These are phyloP conservation scores for Fistulifera solaris DNA, from an alignment of 108 stramenopile species.

Conservation along the genomic window DNA sequence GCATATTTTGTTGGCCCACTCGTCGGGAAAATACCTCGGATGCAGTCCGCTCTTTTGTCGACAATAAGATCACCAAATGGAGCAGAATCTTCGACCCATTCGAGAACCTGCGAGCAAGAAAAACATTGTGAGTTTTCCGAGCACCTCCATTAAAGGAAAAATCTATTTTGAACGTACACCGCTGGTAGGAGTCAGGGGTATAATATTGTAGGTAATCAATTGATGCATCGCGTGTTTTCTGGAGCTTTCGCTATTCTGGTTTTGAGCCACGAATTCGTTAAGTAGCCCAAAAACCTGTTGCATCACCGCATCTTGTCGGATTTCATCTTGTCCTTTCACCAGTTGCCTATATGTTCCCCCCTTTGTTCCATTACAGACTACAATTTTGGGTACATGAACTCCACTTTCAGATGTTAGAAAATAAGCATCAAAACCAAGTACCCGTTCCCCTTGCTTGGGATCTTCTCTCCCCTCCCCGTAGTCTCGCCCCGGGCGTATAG, in stretches of 20 bases:
- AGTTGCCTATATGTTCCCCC: conserved; percentile 72
- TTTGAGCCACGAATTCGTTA: conserved; percentile 62
- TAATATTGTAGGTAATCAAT: conserved; percentile 79
- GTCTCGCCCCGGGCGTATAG: conserved; percentile 41
- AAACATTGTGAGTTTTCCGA: neutral
- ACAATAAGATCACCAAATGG: conserved; percentile 57
- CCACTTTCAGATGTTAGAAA: conserved; percentile 79
- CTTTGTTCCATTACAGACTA: conserved; percentile 67
- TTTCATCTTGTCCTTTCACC: conserved; percentile 92
- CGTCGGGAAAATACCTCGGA: conserved; percentile 74
- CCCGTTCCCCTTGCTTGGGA: conserved; percentile 54
- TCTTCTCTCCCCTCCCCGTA: conserved; percentile 63
- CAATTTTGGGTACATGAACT: conserved; percentile 82
- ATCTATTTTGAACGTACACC: conserved; percentile 59
- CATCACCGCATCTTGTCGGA: conserved; percentile 97
- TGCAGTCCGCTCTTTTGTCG: conserved; percentile 20
- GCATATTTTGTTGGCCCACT: conserved; percentile 64
- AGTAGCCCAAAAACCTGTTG: conserved; percentile 90
- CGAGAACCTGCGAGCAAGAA: conserved; percentile 32
- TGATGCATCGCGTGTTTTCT: conserved; percentile 16
- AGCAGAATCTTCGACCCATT: conserved; percentile 91
- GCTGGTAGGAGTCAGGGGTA: conserved; percentile 80
- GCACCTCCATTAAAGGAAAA: neutral
- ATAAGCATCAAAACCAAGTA: conserved; percentile 48
- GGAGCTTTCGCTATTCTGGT: conserved; percentile 7